Evolutionary conservation across 2,329 filamentous ascomycete species (phyloP).

Genomic region (Fusarium tricinctum): DNA sequence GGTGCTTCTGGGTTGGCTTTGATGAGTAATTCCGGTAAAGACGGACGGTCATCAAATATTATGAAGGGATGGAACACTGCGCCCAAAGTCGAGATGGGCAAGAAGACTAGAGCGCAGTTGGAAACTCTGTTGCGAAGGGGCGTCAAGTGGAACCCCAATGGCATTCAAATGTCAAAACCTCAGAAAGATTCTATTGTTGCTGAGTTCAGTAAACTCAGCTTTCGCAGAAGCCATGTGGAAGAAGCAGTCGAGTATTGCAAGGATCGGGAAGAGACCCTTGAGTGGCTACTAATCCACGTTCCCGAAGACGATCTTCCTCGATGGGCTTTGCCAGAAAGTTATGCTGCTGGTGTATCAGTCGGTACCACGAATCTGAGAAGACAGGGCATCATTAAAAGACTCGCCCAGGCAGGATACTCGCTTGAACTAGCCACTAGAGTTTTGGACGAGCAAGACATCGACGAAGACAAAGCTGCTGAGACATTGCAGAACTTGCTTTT

Average conservation of each 20-base stretch:
- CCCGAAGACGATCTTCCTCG: constrained; percentile 95
- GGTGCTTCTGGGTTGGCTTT: constrained; percentile 69
- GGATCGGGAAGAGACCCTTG: constrained; percentile 90
- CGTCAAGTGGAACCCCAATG: constrained; percentile 89
- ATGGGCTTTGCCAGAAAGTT: constrained; percentile 93
- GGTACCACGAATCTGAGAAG: constrained; percentile 84
- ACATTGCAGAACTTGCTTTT: constrained; percentile 74
- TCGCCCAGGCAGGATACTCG: constrained; percentile 88
- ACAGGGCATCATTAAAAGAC: constrained; percentile 85
- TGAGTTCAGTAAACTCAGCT: constrained; percentile 83
- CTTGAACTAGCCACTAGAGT: constrained; percentile 84
- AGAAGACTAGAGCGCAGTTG: constrained; percentile 80
- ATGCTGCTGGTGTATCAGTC: constrained; percentile 89
- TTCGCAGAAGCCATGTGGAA: constrained; percentile 88
- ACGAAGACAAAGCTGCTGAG: constrained; percentile 84
- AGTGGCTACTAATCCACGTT: constrained; percentile 97
- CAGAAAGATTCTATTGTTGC: constrained; percentile 74
- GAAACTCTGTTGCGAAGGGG: constrained; percentile 84
- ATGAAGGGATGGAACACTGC: constrained; percentile 86
- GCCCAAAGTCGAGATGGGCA: constrained; percentile 94
- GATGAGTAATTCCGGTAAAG: constrained; percentile 59
- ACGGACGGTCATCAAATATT: constrained; percentile 56
- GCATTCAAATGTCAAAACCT: constrained; percentile 71
- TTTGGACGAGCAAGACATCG: constrained; percentile 76
- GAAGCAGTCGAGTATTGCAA: constrained; percentile 91